These are phyloP conservation scores for Opeltia flavorubescens DNA, from an alignment of 495 filamentous ascomycete species.

Conservation along the genomic window DNA sequence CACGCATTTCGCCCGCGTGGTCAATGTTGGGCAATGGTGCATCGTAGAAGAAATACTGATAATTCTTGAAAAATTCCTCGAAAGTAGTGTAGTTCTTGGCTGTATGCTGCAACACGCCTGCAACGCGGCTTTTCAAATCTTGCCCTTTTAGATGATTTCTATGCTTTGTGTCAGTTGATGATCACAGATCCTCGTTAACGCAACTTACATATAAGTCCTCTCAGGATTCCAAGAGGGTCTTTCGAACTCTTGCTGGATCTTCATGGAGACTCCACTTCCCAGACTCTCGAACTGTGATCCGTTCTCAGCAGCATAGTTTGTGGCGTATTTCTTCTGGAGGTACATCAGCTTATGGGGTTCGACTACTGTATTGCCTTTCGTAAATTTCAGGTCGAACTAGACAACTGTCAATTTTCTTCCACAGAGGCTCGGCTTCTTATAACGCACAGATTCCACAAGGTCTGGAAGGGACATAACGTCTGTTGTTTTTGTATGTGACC, in stretches of 20 bases:
- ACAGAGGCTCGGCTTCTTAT: neutral
- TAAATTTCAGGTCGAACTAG: slow-evolving; percentile 65
- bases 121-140: slow-evolving; percentile 26
- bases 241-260: neutral
- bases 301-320: slow-evolving; percentile 23
- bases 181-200: slow-evolving; percentile 17
- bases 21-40: slow-evolving; percentile 16
- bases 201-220: neutral
- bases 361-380: slow-evolving; percentile 76
- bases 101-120: slow-evolving; percentile 42
- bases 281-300: slow-evolving; percentile 34
- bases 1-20: slow-evolving; percentile 1
- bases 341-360: slow-evolving; percentile 66
- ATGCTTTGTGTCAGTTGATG: neutral
- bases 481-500: slow-evolving; percentile 51
- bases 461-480: slow-evolving; percentile 60
- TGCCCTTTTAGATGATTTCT: neutral
- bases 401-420: slow-evolving; percentile 6
- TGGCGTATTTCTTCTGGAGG: slow-evolving; percentile 61
- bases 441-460: slow-evolving; percentile 40
- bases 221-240: neutral
- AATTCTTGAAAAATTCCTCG: slow-evolving; percentile 40
- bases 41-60: slow-evolving; percentile 49
- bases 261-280: slow-evolving; percentile 23
- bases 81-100: slow-evolving; percentile 47